Percentiles rank a stretch among this genome's conserved stretches.
Evolutionary conservation across 805 yeast species (phyloP).

Genomic region (Lipomyces mesembrius): DNA sequence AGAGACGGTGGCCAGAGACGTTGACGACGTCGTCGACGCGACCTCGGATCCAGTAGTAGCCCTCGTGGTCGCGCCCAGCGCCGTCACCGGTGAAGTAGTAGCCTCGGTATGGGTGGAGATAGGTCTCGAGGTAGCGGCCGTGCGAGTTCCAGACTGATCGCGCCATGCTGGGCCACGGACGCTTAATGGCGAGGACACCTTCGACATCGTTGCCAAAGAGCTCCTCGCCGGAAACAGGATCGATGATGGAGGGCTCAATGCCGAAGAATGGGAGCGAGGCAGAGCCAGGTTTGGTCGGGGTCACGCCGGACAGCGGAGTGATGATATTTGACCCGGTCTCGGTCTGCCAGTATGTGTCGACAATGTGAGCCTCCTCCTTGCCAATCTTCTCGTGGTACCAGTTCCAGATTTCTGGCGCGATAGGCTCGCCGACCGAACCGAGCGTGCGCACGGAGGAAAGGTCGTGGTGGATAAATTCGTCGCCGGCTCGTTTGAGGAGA

Average conservation of each 20-base stretch:
- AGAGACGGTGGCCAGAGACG: conserved; percentile 95
- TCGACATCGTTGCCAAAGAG: conserved; percentile 87
- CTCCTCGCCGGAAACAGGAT: conserved; percentile 89
- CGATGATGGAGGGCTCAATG: conserved; percentile 85
- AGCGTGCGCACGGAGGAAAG: conserved; percentile 84
- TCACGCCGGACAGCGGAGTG: conserved; percentile 92
- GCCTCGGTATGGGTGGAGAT: conserved; percentile 90
- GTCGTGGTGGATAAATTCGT: conserved; percentile 79
- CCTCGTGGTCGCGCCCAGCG: conserved; percentile 96
- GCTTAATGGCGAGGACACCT: conserved; percentile 89
- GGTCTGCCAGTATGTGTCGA: conserved; percentile 99
- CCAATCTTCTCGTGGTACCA: conserved; percentile 97
- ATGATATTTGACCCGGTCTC: conserved; percentile 96
- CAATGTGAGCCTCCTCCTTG: conserved; percentile 82
- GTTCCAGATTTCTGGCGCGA: conserved; percentile 97
- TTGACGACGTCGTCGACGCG: conserved; percentile 98
- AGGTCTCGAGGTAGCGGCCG: conserved; percentile 84
- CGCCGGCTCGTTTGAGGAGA: conserved; percentile 87
- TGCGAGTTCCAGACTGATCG: conserved; percentile 93
- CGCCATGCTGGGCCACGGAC: conserved; percentile 99
- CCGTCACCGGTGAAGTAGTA: conserved; percentile 98
- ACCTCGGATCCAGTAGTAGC: conserved; percentile 97
- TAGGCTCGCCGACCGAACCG: conserved; percentile 99
- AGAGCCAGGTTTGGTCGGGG: conserved; percentile 96
- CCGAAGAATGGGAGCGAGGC: conserved; percentile 98